Evolutionary conservation across 495 filamentous ascomycete species (phyloP).

Genomic region (Pseudomonodictys pantanalensis): DNA sequence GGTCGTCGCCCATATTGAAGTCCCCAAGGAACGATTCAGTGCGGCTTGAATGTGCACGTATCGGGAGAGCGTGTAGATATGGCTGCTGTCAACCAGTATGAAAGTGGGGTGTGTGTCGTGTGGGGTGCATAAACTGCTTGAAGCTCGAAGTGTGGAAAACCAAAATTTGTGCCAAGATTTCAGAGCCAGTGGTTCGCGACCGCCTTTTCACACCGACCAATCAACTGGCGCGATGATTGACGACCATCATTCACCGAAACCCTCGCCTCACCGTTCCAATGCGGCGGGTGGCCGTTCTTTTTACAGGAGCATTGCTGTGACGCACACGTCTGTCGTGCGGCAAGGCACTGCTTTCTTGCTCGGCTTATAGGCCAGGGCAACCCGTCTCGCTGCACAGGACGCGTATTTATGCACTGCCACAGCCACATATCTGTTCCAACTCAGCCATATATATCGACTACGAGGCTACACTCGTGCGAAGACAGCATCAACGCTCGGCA

Average conservation of each 20-base stretch:
- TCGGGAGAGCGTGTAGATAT: background rate
- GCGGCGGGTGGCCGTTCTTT: too few relatives aligned
- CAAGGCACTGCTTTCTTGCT: background rate
- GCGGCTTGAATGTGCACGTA: too few relatives aligned
- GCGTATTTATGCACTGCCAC: constrained; percentile 1
- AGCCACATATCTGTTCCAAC: background rate
- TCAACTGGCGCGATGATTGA: background rate
- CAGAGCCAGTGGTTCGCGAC: background rate
- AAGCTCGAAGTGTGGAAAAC: background rate
- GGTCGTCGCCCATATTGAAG: constrained; percentile 34
- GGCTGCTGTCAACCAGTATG: background rate
- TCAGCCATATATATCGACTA: background rate
- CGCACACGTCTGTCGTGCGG: background rate
- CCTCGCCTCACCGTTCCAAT: too few relatives aligned
- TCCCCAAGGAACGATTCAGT: too few relatives aligned
- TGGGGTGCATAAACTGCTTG: background rate
- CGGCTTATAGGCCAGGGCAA: background rate
- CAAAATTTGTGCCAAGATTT: background rate
- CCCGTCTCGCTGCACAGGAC: background rate
- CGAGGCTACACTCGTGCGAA: too few relatives aligned
- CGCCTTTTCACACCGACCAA: constrained; percentile 4
- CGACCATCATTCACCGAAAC: too few relatives aligned
- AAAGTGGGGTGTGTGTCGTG: background rate
- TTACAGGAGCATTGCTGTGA: background rate
- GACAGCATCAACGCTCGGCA: too few relatives aligned